These are phyloP conservation scores for Phtheirospermum japonicum DNA, from an alignment of 257 asterid species.

Conservation along the genomic window DNA sequence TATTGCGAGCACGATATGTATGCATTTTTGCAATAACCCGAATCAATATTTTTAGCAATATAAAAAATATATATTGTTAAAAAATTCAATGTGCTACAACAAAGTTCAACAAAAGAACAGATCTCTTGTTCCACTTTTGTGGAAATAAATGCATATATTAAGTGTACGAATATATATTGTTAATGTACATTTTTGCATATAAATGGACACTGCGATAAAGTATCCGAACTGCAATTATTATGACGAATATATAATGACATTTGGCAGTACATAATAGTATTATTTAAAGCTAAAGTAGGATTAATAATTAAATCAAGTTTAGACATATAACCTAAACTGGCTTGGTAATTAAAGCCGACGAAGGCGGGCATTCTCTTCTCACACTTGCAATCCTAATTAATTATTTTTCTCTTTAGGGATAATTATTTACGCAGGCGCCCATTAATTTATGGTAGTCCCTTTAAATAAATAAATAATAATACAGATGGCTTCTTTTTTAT, in stretches of 20 bases:
- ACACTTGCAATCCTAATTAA: constrained; percentile 21
- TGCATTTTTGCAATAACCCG: too few relatives aligned
- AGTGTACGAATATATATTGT: too few relatives aligned
- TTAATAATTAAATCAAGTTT: too few relatives aligned
- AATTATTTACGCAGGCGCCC: too few relatives aligned
- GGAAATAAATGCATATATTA: too few relatives aligned
- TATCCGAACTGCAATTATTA: background rate
- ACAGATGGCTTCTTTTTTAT: background rate
- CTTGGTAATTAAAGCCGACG: constrained; percentile 1
- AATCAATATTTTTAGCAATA: too few relatives aligned
- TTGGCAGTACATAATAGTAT: too few relatives aligned
- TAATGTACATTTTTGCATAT: too few relatives aligned
- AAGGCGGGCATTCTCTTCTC: background rate
- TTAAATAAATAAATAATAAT: too few relatives aligned
- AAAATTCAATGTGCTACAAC: background rate
- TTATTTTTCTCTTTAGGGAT: background rate
- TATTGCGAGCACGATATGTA: too few relatives aligned
- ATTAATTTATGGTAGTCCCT: constrained; percentile 1
- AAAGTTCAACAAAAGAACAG: background rate
- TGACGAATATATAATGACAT: background rate
- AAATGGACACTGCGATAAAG: background rate
- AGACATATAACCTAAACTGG: too few relatives aligned
- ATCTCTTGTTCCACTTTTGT: background rate
- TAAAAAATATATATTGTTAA: too few relatives aligned
- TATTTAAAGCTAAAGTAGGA: background rate